Evolutionary conservation across 1,284 basidiomycete species (phyloP).

Genomic region (Athelia psychrophila): DNA sequence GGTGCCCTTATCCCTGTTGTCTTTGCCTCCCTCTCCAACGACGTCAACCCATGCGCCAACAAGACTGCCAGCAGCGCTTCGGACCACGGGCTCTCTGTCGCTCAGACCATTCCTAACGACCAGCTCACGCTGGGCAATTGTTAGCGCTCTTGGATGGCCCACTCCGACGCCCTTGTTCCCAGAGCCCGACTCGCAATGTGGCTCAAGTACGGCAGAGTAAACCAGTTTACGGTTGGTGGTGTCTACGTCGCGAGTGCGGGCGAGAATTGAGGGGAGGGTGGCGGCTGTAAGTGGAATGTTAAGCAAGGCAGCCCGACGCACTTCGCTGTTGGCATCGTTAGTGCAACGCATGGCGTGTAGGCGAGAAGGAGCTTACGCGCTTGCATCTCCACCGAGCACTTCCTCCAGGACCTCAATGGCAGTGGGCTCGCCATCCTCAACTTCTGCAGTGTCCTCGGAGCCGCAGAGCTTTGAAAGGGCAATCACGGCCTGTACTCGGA

Average conservation of each 20-base stretch:
- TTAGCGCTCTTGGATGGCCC: slow-evolving; percentile 67
- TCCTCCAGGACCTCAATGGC: slow-evolving; percentile 73
- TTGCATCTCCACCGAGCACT: slow-evolving; percentile 71
- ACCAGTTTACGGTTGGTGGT: slow-evolving; percentile 79
- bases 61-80: slow-evolving; percentile 76
- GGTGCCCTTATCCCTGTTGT: slow-evolving; percentile 39
- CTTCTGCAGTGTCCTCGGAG: slow-evolving; percentile 70
- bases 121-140: slow-evolving; percentile 75
- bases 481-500: slow-evolving; percentile 84
- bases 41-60: slow-evolving; percentile 78
- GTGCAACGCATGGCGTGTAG: neutral
- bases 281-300: slow-evolving; percentile 67
- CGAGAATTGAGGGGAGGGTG: slow-evolving; percentile 71
- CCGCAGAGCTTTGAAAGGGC: slow-evolving; percentile 84
- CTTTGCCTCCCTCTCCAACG: slow-evolving; percentile 28
- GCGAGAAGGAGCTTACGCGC: slow-evolving; percentile 61
- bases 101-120: slow-evolving; percentile 83
- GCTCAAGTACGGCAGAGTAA: slow-evolving; percentile 66
- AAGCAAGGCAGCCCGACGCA: slow-evolving; percentile 84
- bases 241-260: slow-evolving; percentile 86
- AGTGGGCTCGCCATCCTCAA: slow-evolving; percentile 63
- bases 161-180: slow-evolving; percentile 41
- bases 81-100: slow-evolving; percentile 84
- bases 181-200: slow-evolving; percentile 13
- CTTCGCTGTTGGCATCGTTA: slow-evolving; percentile 58